Evolutionary conservation across 1,139 yeast genomes (phyloP), one percentile per base, ranked within the genome.

Genomic region (Sugiyamaella neomexicana): DNA sequence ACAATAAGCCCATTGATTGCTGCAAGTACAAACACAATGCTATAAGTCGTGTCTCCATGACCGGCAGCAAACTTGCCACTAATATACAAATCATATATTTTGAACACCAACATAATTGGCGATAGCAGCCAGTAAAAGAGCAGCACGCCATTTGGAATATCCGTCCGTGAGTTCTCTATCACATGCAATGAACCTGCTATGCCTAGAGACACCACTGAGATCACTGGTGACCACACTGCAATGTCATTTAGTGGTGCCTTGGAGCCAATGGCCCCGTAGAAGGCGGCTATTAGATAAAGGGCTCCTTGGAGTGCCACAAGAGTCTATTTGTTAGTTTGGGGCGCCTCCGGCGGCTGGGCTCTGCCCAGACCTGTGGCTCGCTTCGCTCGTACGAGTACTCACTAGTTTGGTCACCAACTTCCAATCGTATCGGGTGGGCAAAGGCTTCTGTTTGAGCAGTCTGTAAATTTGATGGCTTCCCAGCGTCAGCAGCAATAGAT

Each of bases 51-150:
- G 15, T n/a, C 23, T 16, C 38, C 31, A 25, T 20, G 49, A 15
- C 17, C 10, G 41, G 72, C 67, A 41, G 72, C 66, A 41, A 71
- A 69, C 2, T 68, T 62, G 10, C 71, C 68, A 71, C 93, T 78
- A 56, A 86, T 75, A 27, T 70, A 57, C 52, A 80, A 69, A 62
- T 83, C 81, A 45, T 78, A 60, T 5, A 80, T 63, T 62, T 78
- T 78, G 50, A 58, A 53, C 16, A 55, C 79, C 70, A 32, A 75
- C 54, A 75, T 77, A 34, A 77, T 63, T 1, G 80, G 58, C 49
- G 80, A 76, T 55, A 83, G 75, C 49, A 88, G 74, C 97, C 97
- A 91, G 71, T 81, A 93, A 60, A 86, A 77, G 44, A 93, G 77
- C 46, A 90, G 72, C 0, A 81, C 77, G 1, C 95, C 86, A 63